Evolutionary conservation across 495 filamentous ascomycete species (phyloP).

Genomic region (Amorphotheca resinae): DNA sequence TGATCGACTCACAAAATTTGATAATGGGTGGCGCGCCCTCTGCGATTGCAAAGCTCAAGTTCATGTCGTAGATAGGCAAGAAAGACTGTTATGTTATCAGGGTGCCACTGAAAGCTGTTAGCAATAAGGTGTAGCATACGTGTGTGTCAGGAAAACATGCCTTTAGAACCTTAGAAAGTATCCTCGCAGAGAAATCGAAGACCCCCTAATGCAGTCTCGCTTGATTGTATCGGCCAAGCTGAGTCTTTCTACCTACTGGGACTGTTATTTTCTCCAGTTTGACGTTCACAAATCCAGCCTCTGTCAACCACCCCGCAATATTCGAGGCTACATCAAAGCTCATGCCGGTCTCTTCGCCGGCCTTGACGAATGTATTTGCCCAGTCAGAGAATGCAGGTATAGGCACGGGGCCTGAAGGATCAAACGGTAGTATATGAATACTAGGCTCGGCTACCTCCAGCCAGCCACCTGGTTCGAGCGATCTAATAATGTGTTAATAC

Average conservation of each 20-base stretch:
- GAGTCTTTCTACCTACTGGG: neutral
- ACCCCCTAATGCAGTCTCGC: neutral
- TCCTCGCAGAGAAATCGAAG: neutral
- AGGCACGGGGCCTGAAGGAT: neutral
- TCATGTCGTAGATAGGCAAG: neutral
- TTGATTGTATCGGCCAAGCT: neutral
- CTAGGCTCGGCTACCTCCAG: slow-evolving; percentile 31
- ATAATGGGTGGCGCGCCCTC: neutral
- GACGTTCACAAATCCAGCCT: slow-evolving; percentile 43
- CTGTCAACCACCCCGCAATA: slow-evolving; percentile 34
- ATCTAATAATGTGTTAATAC: neutral
- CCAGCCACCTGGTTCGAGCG: slow-evolving; percentile 39
- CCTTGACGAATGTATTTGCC: slow-evolving; percentile 25
- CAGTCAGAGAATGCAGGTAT: slow-evolving; percentile 20
- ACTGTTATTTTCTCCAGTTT: slow-evolving; percentile 26
- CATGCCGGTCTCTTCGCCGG: slow-evolving; percentile 13
- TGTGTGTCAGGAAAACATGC: no score
- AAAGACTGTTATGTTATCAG: neutral
- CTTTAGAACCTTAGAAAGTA: neutral
- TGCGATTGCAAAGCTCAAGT: neutral
- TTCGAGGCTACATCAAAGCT: slow-evolving; percentile 28
- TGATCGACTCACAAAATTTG: neutral
- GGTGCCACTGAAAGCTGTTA: neutral
- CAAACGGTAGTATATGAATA: slow-evolving; percentile 21
- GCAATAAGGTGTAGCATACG: no score